Percentiles rank a stretch among this genome's conserved stretches.
Evolutionary conservation across 2,329 filamentous ascomycete genomes (phyloP).

Genomic region (Phoma sp.): DNA sequence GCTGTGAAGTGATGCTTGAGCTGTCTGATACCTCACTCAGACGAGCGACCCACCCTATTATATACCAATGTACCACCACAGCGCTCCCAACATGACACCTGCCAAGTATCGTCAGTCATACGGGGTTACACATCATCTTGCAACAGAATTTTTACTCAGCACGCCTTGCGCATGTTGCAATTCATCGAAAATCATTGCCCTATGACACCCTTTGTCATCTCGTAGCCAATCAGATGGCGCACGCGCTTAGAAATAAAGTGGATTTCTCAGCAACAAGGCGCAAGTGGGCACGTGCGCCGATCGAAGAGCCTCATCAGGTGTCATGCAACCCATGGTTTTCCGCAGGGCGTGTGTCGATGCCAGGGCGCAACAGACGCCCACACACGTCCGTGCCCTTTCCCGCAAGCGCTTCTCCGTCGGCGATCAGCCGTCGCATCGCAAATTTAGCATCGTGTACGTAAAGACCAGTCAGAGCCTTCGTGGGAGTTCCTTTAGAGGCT

Average conservation of each 20-base stretch:
- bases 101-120: slow-evolving; percentile 23
- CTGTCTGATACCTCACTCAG: slow-evolving; percentile 10
- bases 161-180: slow-evolving; percentile 17
- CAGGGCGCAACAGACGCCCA: slow-evolving; percentile 7
- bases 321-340: slow-evolving; percentile 7
- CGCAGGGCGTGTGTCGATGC: slow-evolving; percentile 3
- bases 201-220: slow-evolving; percentile 13
- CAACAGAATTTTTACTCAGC: slow-evolving; percentile 19
- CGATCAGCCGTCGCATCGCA: slow-evolving; percentile 11
- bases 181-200: slow-evolving; percentile 9
- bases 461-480: slow-evolving; percentile 16
- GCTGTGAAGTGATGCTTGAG: slow-evolving; percentile 14
- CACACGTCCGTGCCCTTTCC: slow-evolving; percentile 14
- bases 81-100: slow-evolving; percentile 2
- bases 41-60: slow-evolving; percentile 13
- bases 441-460: slow-evolving; percentile 16
- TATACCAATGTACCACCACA: slow-evolving; percentile 9
- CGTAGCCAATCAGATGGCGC: slow-evolving; percentile 6
- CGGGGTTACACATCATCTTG: slow-evolving; percentile 16
- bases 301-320: slow-evolving; percentile 16
- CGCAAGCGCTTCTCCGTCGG: slow-evolving; percentile 20
- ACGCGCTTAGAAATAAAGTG: slow-evolving; percentile 8
- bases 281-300: slow-evolving; percentile 6
- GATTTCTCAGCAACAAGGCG: slow-evolving; percentile 19
- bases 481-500: slow-evolving; percentile 14